A percentile compares a stretch with the other conserved stretches of the same genome.
Evolutionary conservation across 176 grass and related monocot species (phyloP).

Genomic region (Oryza meridionalis): DNA sequence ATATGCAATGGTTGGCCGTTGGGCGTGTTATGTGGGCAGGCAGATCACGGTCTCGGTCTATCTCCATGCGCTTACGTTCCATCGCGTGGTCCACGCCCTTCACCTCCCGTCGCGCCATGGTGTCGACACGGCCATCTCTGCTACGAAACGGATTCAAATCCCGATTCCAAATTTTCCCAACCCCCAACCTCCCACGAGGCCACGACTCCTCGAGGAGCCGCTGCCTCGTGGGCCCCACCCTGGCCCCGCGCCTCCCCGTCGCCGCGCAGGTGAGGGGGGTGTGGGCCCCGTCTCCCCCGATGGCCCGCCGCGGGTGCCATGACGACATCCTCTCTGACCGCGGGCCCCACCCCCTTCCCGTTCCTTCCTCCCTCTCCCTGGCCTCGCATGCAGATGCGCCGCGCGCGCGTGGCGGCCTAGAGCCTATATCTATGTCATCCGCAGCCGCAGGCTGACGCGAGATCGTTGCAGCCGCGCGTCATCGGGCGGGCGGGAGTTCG

Average conservation of each 20-base stretch:
- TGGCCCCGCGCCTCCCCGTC: background rate
- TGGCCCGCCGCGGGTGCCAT: background rate
- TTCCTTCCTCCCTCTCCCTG: background rate
- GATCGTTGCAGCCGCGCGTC: no score
- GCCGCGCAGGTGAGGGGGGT: background rate
- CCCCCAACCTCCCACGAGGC: no score
- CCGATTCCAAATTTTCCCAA: no score
- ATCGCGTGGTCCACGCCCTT: no score
- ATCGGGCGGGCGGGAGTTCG: no score
- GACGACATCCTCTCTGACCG: constrained; percentile 41
- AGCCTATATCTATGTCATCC: constrained; percentile 17
- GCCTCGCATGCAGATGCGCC: background rate
- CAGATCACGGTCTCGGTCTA: no score
- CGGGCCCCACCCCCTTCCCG: no score
- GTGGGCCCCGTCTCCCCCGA: no score
- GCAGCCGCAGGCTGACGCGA: no score
- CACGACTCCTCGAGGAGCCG: background rate
- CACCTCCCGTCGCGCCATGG: background rate
- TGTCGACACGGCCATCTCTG: background rate
- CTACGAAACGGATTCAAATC: background rate
- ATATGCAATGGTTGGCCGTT: no score
- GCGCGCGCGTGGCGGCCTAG: background rate
- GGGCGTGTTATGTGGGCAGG: no score
- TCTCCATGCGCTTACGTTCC: no score
- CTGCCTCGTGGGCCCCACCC: background rate